Conservation (phyloP, 306 rosid species). For the Cucurbita ficifolia region DNA sequence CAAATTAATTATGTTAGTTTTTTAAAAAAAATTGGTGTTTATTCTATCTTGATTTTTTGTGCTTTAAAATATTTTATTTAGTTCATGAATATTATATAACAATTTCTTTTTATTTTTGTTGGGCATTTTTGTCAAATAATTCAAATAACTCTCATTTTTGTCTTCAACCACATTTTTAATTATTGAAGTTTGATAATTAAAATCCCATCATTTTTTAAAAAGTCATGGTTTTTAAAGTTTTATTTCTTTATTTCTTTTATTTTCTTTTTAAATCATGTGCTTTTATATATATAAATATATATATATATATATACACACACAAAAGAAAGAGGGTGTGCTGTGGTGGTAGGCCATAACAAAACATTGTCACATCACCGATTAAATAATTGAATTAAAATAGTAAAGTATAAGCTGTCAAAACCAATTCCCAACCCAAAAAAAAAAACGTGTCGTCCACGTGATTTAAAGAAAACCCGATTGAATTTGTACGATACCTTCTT, state of each 20-base stretch:
- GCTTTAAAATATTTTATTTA: neutral
- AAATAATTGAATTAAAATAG: neutral
- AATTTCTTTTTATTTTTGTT: neutral
- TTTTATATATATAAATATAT: too few species aligned
- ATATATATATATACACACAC: too few species aligned
- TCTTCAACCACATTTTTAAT: neutral
- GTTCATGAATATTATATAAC: too few species aligned
- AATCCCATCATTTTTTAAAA: too few species aligned
- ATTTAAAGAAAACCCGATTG: neutral
- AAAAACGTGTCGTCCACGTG: neutral
- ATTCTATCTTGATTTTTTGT: neutral
- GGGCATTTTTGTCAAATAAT: neutral
- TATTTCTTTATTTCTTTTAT: too few species aligned
- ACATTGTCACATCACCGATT: neutral
- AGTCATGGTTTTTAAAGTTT: too few species aligned
- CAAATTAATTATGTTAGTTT: too few species aligned
- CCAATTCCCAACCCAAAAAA: neutral
- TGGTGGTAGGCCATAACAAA: neutral
- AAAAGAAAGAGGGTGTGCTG: neutral
- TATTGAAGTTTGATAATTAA: neutral
- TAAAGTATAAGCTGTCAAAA: neutral
- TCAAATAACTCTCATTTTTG: neutral
- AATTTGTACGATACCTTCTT: neutral
- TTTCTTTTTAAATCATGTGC: too few species aligned
- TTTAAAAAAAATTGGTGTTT: neutral